Base-by-base conservation (phyloP, 305 asterid genomes). In the Rubia peregrina region DNA sequence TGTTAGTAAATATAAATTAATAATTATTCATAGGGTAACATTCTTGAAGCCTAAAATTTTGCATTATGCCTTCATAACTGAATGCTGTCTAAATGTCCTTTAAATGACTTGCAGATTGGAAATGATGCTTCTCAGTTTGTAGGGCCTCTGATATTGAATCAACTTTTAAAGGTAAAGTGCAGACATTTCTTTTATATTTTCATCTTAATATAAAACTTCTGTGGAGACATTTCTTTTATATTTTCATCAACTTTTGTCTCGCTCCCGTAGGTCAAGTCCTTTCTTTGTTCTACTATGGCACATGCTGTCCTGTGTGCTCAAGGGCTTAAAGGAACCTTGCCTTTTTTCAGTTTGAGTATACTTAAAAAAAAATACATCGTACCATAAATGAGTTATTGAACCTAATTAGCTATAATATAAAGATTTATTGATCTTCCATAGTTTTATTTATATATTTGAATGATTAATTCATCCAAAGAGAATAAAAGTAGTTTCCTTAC, bases 91-190 rank as follows among this genome's bases (percentile, higher is more conserved):
- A 26, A 64, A 42, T 16, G 44, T 13, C 19, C 67, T 51, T 36
- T 78, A 6, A 72, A 77, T 38, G 69, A 49, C 80, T 77, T 83
- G 84, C 88, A 88, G 99, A 87, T 94, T 70, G 90, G 89, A 22
- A 86, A 82, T 81, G 99, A 91, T 71, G 83, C 83, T 70, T 84
- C 96, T 65, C 93, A 89, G 90, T 95, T 94, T 68, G 82, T 91
- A 64, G 97, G 98, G 73, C 98, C 99, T 24, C 87, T 94, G 81
- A 72, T 94, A 79, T 81, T 89, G 77, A 94, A 87, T 83, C 92
- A 80, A 79, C 96, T 94, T 67, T 74, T 91, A 79, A 85, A 87
- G 96, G 99, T 91, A 71, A 70, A 75, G 73, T 36, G 49, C 76
- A 49, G 8, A 33, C 55, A 30, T 68, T 48, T n/a, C 59, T 41